phyloP scores from a whole-genome alignment of 2,329 filamentous ascomycete species.

The Aschersonia sp. region DNA sequence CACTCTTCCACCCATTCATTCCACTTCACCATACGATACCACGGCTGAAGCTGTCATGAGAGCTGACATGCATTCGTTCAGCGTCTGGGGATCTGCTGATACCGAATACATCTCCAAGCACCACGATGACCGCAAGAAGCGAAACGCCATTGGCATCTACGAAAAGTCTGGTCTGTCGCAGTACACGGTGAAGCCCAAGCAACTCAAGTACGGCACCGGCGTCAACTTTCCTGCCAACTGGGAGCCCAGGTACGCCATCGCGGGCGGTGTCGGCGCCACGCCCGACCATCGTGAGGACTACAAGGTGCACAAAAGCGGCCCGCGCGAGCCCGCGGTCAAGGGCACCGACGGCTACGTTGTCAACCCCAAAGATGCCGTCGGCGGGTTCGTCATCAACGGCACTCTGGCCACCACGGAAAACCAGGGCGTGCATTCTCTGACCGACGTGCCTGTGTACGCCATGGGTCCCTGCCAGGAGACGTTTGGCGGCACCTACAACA shows the following conservation, averaged over 20 bases:
- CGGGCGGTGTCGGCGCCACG: conserved; percentile 53
- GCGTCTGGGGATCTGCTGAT: conserved; percentile 66
- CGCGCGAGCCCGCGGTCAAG: conserved; percentile 45
- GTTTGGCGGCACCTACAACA: conserved; percentile 58
- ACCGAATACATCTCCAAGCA: conserved; percentile 60
- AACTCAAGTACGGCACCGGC: conserved; percentile 56
- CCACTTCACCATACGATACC: too few species aligned
- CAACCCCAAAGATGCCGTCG: conserved; percentile 49
- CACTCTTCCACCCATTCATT: neutral
- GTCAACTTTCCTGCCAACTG: conserved; percentile 70
- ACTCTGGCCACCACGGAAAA: conserved; percentile 48
- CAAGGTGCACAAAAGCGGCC: conserved; percentile 50
- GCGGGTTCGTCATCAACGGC: conserved; percentile 62
- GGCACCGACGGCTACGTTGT: conserved; percentile 40
- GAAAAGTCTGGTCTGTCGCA: conserved; percentile 58
- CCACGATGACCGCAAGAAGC: conserved; percentile 54
- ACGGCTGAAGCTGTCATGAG: neutral
- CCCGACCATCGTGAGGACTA: conserved; percentile 70
- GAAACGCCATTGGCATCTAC: conserved; percentile 61
- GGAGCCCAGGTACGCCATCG: conserved; percentile 73
- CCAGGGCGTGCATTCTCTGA: conserved; percentile 63
- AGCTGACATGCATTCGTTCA: conserved; percentile 4
- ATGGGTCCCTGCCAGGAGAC: conserved; percentile 64
- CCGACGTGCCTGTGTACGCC: conserved; percentile 66
- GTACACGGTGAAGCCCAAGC: conserved; percentile 46